These are phyloP conservation scores for Penicillium robsamsonii DNA, from an alignment of 495 filamentous ascomycete genomes.

Conservation along the genomic window DNA sequence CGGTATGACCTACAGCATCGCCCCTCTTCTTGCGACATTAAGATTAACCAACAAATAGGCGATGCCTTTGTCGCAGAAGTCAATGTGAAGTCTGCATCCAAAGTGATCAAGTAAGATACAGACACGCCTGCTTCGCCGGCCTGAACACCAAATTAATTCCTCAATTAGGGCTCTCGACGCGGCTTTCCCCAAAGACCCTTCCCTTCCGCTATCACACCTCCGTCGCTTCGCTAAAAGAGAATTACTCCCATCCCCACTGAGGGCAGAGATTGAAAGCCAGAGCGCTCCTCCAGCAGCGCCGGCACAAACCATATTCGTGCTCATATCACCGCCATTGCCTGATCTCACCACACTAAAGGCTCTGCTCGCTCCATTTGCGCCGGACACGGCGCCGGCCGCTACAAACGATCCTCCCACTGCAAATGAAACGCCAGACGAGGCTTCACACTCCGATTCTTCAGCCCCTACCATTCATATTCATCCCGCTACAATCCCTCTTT, in stretches of 20 bases:
- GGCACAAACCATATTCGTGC: slow-evolving; percentile 36
- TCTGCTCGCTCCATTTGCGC: slow-evolving; percentile 38
- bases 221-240: slow-evolving; percentile 73
- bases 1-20: slow-evolving; percentile 24
- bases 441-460: slow-evolving; percentile 6
- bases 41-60: slow-evolving; percentile 24
- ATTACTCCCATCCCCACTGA: slow-evolving; percentile 58
- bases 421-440: slow-evolving; percentile 21
- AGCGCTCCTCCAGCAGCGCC: slow-evolving; percentile 4
- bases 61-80: slow-evolving; percentile 47
- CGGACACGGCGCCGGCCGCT: slow-evolving; percentile 10
- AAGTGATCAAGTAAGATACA: slow-evolving; percentile 45
- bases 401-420: slow-evolving; percentile 5
- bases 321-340: slow-evolving; percentile 39
- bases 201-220: slow-evolving; percentile 70
- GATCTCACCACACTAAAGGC: slow-evolving; percentile 26
- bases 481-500: slow-evolving; percentile 64
- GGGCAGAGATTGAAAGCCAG: slow-evolving; percentile 25
- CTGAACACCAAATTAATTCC: background rate
- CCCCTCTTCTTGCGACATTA: background rate
- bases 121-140: background rate
- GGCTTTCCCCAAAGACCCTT: slow-evolving; percentile 53
- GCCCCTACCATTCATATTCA: slow-evolving; percentile 39
- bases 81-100: slow-evolving; percentile 44
- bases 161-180: slow-evolving; percentile 39